Percentiles rank a stretch among this genome's conserved stretches.
Conservation (phyloP, 2,329 filamentous ascomycete genomes). For the Lithohypha guttulata region DNA sequence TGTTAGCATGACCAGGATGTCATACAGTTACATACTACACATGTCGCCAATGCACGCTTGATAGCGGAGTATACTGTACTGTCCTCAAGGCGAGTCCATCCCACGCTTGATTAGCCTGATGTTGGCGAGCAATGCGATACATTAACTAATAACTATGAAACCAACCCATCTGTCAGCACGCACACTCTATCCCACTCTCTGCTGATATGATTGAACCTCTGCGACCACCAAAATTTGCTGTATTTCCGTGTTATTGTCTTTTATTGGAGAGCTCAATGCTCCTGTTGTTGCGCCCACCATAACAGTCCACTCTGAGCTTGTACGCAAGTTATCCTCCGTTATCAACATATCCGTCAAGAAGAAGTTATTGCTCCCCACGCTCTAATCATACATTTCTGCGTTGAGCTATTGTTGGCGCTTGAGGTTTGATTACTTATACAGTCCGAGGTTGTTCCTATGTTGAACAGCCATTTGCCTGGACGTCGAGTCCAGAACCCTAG, state of each 20-base stretch:
- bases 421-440: too few relatives aligned
- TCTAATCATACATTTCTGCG: too few relatives aligned
- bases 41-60: constrained; percentile 1
- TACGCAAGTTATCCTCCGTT: background rate
- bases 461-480: background rate
- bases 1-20: background rate
- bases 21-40: background rate
- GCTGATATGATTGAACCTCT: constrained; percentile 6
- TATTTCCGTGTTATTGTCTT: background rate
- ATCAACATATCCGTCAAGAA: background rate
- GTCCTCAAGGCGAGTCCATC: background rate
- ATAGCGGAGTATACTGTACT: background rate
- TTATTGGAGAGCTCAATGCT: constrained; percentile 4
- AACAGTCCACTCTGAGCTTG: background rate
- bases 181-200: background rate
- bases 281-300: background rate
- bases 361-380: background rate
- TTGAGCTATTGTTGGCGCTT: too few relatives aligned
- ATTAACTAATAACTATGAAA: background rate
- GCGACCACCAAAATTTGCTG: background rate
- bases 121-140: constrained; percentile 1
- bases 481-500: background rate
- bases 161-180: background rate
- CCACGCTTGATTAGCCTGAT: constrained; percentile 1
- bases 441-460: background rate